These are phyloP conservation scores for Geotrichum citri-aurantii DNA, from an alignment of 1,139 yeast species.

Conservation along the genomic window DNA sequence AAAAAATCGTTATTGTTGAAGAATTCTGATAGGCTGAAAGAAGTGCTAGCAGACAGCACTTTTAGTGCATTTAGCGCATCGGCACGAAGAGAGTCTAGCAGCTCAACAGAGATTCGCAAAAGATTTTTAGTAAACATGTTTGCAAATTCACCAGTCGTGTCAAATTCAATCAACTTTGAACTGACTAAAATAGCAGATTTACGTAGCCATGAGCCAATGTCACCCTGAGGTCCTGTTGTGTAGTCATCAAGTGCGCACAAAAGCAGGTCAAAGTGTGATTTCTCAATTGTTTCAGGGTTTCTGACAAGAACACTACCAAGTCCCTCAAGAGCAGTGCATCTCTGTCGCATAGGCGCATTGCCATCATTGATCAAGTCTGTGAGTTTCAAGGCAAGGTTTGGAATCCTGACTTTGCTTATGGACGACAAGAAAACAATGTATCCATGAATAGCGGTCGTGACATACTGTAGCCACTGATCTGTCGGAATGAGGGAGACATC, in stretches of 20 bases:
- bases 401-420: not conserved
- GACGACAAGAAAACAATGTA: conserved; percentile 7
- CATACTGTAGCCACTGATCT: conserved; percentile 7
- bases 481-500: not conserved
- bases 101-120: conserved; percentile 53
- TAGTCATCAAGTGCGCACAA: conserved; percentile 33
- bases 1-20: conserved; percentile 11
- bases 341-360: not conserved
- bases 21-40: not conserved
- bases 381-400: not conserved
- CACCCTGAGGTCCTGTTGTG: conserved; percentile 38
- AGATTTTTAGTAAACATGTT: conserved; percentile 35
- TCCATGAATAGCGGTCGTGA: conserved; percentile 1
- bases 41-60: not conserved
- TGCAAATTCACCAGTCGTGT: conserved; percentile 14
- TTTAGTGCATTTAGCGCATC: conserved; percentile 24
- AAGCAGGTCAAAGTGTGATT: conserved; percentile 15
- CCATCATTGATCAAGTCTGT: not conserved
- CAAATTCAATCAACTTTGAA: not conserved
- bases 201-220: conserved; percentile 64
- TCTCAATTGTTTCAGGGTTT: not conserved
- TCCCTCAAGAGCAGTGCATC: conserved; percentile 8
- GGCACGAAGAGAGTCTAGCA: conserved; percentile 40
- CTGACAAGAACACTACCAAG: not conserved
- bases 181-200: conserved; percentile 40